Percentiles rank a stretch among this genome's conserved stretches.
These are phyloP conservation scores for Apophysomyces elegans DNA, from an alignment of 371 early-diverging fungal species.

Conservation along the genomic window DNA sequence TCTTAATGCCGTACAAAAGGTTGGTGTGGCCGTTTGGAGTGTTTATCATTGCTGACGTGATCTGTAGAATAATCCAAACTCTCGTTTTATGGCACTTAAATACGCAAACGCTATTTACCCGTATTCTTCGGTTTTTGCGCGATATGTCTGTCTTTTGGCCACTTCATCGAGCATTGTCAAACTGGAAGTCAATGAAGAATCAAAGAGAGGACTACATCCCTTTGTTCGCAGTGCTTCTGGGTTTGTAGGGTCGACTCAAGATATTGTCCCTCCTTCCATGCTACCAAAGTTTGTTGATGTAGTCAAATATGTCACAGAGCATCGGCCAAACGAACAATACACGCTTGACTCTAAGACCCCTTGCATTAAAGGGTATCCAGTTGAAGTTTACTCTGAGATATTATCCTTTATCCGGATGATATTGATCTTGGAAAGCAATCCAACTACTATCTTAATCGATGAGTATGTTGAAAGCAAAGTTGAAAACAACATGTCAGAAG, in stretches of 20 bases:
- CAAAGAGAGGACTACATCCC: conserved; percentile 57
- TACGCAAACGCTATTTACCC: conserved; percentile 78
- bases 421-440: conserved; percentile 60
- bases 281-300: conserved; percentile 56
- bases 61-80: conserved; percentile 38
- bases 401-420: conserved; percentile 59
- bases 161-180: conserved; percentile 65
- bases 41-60: background rate
- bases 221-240: conserved; percentile 41
- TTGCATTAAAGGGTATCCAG: conserved; percentile 51
- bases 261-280: conserved; percentile 39
- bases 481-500: conserved; percentile 56
- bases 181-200: conserved; percentile 78
- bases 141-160: conserved; percentile 78
- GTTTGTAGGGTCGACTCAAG: conserved; percentile 22
- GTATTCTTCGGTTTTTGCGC: conserved; percentile 70
- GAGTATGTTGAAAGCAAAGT: conserved; percentile 58
- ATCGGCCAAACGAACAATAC: conserved; percentile 42
- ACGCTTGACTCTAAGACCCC: conserved; percentile 41
- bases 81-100: conserved; percentile 65
- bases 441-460: conserved; percentile 52
- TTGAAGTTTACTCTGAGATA: conserved; percentile 64
- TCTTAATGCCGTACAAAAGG: conserved; percentile 68
- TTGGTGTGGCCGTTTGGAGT: conserved; percentile 20
- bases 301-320: conserved; percentile 41